Base-by-base conservation (phyloP, 257 asterid genomes). In the Fraxinus pennsylvanica region DNA sequence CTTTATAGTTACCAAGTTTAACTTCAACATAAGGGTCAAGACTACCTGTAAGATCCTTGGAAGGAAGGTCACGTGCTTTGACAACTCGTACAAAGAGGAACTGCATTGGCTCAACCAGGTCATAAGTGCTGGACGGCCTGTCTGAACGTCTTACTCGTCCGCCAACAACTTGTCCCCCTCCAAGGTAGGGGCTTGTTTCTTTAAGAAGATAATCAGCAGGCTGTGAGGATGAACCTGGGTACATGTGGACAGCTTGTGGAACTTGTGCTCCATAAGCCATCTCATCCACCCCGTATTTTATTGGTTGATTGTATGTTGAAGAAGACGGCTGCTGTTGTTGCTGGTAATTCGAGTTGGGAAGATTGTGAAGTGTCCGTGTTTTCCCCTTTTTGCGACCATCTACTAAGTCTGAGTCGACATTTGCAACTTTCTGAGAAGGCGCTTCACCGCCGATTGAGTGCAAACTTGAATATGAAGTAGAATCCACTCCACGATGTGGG, bases 21-120 rank as follows among this genome's bases (percentile, higher is more conserved):
- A 94, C 96, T 85, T 94, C 99, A 52, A 94, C 97, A 67, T 86
- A 92, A 1, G 99, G 99, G 84, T 91, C 97, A 27, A 91, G 95
- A 75, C 97, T 84, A 71, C 97, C 96, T 0, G 96, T 91, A 10
- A 78, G 32, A 76, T 89, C 97, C 92, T 77, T 94, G 41, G 89
- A 68, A 79, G 97, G 96, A 69, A 94, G 97, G 52, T 90, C 91
- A 12, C 82, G 92, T 47, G 97, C 99, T 82, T 83, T 90, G 72
- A 91, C 97, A 38, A 92, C 97, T 72, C 96, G 85, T 19, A 94
- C 95, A 68, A 91, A 94, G 71, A 94, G 97, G 85, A 91, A 94
- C 25, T 90, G 92, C 99, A 92, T 94, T 8, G 95, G 92, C 88
- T 91, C 99, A 30, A 94, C 99, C 29, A 94, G 97, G 79, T 94